Percentiles rank a stretch among this genome's conserved stretches.
phyloP scores from a whole-genome alignment of 2,329 filamentous ascomycete species.

The Neoscytalidium dimidiatum region DNA sequence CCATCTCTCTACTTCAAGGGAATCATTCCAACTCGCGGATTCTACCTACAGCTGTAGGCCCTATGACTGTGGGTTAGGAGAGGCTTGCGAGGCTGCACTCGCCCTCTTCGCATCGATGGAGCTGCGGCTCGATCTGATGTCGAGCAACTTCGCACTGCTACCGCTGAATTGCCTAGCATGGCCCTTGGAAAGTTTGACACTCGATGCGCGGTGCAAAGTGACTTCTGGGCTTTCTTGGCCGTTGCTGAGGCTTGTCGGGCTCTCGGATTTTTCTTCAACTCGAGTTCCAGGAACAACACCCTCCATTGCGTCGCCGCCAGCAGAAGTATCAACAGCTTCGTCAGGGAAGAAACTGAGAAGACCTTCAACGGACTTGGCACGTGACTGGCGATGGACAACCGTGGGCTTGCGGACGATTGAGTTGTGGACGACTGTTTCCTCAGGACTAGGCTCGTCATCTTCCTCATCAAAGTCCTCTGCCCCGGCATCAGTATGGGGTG shows the following conservation, averaged over 20 bases:
- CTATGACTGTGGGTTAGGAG: not conserved
- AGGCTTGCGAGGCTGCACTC: not conserved
- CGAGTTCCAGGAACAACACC: slow-evolving; percentile 37
- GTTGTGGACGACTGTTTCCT: slow-evolving; percentile 49
- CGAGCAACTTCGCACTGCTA: slow-evolving; percentile 73
- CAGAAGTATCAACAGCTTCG: slow-evolving; percentile 28
- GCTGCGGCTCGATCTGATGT: slow-evolving; percentile 48
- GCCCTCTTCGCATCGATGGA: slow-evolving; percentile 26
- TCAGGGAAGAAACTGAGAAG: slow-evolving; percentile 52
- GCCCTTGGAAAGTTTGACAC: slow-evolving; percentile 65
- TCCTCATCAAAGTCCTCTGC: slow-evolving; percentile 52
- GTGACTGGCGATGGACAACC: slow-evolving; percentile 62
- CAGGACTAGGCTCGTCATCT: slow-evolving; percentile 25
- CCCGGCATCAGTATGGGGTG: slow-evolving; percentile 30
- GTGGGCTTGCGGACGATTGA: slow-evolving; percentile 60
- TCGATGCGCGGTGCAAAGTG: slow-evolving; percentile 66
- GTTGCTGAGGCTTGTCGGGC: slow-evolving; percentile 31
- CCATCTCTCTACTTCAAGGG: not conserved
- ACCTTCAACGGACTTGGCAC: slow-evolving; percentile 64
- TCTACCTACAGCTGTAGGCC: slow-evolving; percentile 7
- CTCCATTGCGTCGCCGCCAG: slow-evolving; percentile 32
- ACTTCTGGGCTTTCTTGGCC: slow-evolving; percentile 23
- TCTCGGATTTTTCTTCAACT: slow-evolving; percentile 29
- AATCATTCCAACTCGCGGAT: not conserved
- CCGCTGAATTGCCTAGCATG: slow-evolving; percentile 74